Conservation (phyloP, 495 filamentous ascomycete genomes). For the Daldinia concentrica region DNA sequence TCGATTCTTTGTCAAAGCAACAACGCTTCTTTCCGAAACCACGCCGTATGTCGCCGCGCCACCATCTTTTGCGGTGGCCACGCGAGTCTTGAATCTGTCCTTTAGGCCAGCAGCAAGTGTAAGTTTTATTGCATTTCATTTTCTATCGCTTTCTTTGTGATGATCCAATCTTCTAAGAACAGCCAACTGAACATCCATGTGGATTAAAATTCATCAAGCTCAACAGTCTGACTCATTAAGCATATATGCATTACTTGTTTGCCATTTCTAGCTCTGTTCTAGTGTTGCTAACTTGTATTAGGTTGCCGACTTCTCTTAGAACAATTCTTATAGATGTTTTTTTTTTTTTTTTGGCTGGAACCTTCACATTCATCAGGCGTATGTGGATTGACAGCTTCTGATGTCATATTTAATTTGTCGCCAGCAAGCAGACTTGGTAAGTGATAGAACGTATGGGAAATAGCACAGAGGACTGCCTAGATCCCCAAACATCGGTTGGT, state of each 20-base stretch:
- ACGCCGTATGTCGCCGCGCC: slow-evolving; percentile 1
- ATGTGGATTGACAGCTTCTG: neutral
- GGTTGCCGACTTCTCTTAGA: too few species aligned
- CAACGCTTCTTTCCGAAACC: slow-evolving; percentile 17
- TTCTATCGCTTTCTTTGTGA: slow-evolving; percentile 45
- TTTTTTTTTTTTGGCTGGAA: too few species aligned
- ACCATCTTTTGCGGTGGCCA: neutral
- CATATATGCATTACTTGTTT: slow-evolving; percentile 5
- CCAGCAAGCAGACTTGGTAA: neutral
- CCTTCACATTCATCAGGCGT: neutral
- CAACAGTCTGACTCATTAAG: slow-evolving; percentile 64
- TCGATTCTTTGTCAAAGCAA: slow-evolving; percentile 8
- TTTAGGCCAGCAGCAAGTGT: slow-evolving; percentile 19
- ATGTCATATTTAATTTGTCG: neutral
- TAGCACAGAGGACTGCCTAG: neutral
- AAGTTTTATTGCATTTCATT: slow-evolving; percentile 12
- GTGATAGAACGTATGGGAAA: neutral
- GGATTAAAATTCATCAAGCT: slow-evolving; percentile 65
- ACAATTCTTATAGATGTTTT: too few species aligned
- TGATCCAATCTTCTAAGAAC: slow-evolving; percentile 67
- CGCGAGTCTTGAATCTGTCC: neutral
- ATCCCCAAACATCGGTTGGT: too few species aligned
- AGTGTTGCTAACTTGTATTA: slow-evolving; percentile 29
- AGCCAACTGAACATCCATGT: slow-evolving; percentile 67
- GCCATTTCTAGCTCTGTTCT: neutral